phyloP scores from a whole-genome alignment of 208 protist species.

The Leishmania major region DNA sequence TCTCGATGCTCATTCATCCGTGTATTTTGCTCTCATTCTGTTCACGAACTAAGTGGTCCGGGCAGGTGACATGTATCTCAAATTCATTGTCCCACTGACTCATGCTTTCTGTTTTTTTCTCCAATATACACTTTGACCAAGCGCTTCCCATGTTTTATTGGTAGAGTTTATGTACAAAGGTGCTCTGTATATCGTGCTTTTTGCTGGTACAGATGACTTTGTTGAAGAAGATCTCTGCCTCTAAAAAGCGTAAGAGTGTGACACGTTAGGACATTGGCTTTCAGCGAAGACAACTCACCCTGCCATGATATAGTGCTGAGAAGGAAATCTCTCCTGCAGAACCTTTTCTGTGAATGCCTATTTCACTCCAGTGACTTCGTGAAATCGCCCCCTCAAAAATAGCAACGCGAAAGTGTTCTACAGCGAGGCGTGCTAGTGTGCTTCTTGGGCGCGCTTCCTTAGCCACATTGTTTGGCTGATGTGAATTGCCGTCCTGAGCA shows the following conservation, averaged over 20 bases:
- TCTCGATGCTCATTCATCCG: background rate
- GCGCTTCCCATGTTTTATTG: background rate
- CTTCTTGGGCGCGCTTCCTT: background rate
- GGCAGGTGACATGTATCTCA: slow-evolving; percentile 3
- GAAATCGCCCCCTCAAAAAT: background rate
- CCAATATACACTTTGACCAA: background rate
- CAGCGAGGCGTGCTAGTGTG: background rate
- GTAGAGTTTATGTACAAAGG: slow-evolving; percentile 10
- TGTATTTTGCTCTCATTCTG: background rate
- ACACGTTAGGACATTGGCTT: background rate
- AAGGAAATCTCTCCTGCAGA: background rate
- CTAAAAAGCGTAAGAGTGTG: background rate
- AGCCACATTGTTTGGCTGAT: background rate
- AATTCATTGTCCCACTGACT: background rate
- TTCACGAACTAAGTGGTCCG: background rate
- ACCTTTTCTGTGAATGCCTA: background rate
- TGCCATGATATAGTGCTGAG: background rate
- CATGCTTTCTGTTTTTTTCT: background rate
- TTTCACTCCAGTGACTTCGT: background rate
- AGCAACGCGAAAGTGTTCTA: background rate
- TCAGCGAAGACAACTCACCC: background rate
- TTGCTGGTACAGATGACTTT: background rate
- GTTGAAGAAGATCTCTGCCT: background rate
- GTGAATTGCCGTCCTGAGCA: background rate
- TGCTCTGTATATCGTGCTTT: background rate